phyloP scores from a whole-genome alignment of 805 yeast genomes.

The Metschnikowia bowlesiae region DNA sequence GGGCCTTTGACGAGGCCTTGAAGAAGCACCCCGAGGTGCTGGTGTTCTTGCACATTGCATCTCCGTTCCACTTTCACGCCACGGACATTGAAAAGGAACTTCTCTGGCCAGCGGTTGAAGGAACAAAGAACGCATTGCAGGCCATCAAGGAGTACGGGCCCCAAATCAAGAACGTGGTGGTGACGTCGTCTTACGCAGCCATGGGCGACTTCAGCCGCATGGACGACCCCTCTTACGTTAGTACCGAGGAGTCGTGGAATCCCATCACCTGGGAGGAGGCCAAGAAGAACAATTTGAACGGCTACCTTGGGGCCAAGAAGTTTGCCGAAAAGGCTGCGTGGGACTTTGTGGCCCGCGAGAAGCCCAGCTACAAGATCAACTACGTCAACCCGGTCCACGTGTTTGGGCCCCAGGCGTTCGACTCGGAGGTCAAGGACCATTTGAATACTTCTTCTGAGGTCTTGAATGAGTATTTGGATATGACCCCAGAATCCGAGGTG shows the following conservation, averaged over 20 bases:
- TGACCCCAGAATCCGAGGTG: conserved; percentile 16
- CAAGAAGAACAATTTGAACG: conserved; percentile 20
- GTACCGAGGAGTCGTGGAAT: conserved; percentile 36
- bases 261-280: conserved; percentile 48
- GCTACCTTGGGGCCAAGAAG: conserved; percentile 50
- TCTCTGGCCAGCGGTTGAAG: conserved; percentile 49
- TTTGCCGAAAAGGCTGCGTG: conserved; percentile 48
- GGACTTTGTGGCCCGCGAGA: conserved; percentile 27
- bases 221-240: conserved; percentile 7
- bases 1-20: conserved; percentile 45
- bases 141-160: conserved; percentile 10
- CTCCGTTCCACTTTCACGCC: conserved; percentile 48
- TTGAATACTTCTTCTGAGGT: conserved; percentile 36
- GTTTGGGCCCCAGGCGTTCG: conserved; percentile 26
- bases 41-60: conserved; percentile 57
- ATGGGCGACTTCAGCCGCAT: conserved; percentile 9
- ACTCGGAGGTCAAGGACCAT: conserved; percentile 23
- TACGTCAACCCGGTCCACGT: conserved; percentile 21
- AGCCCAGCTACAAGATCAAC: conserved; percentile 35
- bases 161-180: conserved; percentile 9
- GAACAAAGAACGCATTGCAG: conserved; percentile 12
- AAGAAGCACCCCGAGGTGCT: conserved; percentile 46
- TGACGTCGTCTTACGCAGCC: conserved; percentile 14
- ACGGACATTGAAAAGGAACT: conserved; percentile 47
- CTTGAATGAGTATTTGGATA: conserved; percentile 39